Base-by-base conservation (phyloP, 2,329 filamentous ascomycete species). In the Arthrobotrys musiformis region DNA sequence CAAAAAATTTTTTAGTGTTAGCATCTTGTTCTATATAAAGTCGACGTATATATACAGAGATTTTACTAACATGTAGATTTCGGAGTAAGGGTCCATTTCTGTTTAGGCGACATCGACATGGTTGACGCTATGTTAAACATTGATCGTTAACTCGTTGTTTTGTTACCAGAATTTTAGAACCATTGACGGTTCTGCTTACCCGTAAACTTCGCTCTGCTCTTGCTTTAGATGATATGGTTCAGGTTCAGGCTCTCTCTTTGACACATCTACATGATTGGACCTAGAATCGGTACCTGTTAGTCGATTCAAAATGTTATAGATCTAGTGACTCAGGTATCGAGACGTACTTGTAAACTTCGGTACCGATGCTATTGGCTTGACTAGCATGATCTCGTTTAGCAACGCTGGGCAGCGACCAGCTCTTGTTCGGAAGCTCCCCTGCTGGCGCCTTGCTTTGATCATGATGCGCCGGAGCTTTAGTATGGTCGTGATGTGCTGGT, bases 211-310 rank as follows among this genome's bases (percentile, higher is more conserved):
- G 30, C 5, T 5, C 30, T 35, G 2, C 42, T 26, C n/a, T 28
- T 28, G 46, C n/a, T n/a, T n/a, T 13, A 11, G 46, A 19, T 28
- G 35, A 2, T 58, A 8, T 15, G 24, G 24, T 37, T 37, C 7
- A 7, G 52, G 52, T 24, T 58, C 61, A 2, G 26, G 42, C 24
- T 50, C 61, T 33, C 61, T 50, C 26, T 64, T 64, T 1, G 17
- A 42, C 24, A 64, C 42, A 5, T 50, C 42, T 15, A 50, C 42
- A 26, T 37, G 61, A 4, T 50, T 46, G 26, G 26, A 19, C 2
- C 61, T 64, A 50, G 22, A 11, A 28, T 24, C 3, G 17, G 42
- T 7, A 24, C n/a, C 44, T 9, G 35, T 62, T 28, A 62, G 58
- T 17, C 9, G n/a, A n/a, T n/a, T n/a, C n/a, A n/a, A n/a, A n/a